Evolutionary conservation across 176 grass and related monocot genomes (phyloP).

Genomic region (Triticum turgidum): DNA sequence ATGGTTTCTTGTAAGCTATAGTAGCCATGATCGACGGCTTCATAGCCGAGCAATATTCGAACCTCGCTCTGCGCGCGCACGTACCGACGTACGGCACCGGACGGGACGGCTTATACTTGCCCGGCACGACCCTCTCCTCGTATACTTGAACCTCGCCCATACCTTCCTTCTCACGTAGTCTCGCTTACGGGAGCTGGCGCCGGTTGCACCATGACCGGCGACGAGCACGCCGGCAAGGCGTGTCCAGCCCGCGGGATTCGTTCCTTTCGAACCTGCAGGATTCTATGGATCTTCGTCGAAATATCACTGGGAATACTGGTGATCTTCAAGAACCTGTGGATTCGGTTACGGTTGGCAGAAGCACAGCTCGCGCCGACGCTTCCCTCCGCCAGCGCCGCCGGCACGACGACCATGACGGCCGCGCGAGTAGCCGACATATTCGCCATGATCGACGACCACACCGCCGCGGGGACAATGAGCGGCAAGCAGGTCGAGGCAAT

Average conservation of each 20-base stretch:
- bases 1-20: neutral
- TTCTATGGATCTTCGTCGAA: neutral
- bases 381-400: neutral
- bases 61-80: neutral
- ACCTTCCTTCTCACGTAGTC: no score
- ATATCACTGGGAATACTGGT: neutral
- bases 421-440: neutral
- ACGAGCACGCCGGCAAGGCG: neutral
- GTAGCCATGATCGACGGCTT: neutral
- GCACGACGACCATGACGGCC: neutral
- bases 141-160: neutral
- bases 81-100: neutral
- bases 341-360: neutral
- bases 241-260: neutral
- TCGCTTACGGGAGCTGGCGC: neutral
- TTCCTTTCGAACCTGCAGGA: neutral
- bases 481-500: neutral
- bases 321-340: neutral
- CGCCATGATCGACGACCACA: neutral
- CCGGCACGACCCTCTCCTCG: neutral
- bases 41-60: neutral
- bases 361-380: neutral
- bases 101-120: neutral
- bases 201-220: neutral
- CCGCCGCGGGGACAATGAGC: neutral